A percentile compares a stretch with the other conserved stretches of the same genome.
Evolutionary conservation across 176 grass and related monocot genomes (phyloP).

Genomic region (Triticum turgidum): DNA sequence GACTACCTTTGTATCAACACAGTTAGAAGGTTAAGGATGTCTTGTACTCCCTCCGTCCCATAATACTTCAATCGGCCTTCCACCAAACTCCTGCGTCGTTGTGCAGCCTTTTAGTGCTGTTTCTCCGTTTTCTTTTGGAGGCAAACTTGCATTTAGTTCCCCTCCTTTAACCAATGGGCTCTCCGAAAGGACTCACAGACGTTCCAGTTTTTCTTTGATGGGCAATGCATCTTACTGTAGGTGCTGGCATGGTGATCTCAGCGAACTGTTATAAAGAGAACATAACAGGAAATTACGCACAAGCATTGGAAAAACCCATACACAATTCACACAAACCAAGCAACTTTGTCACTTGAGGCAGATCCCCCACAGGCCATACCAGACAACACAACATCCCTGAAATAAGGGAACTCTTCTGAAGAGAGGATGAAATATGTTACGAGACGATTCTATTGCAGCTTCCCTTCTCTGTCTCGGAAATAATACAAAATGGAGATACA

Average conservation of each 20-base stretch:
- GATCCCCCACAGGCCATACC: background rate
- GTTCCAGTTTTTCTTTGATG: background rate
- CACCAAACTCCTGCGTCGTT: background rate
- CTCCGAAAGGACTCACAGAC: too few relatives aligned
- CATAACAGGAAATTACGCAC: background rate
- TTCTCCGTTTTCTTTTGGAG: too few relatives aligned
- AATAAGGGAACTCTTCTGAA: background rate
- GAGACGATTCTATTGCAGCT: conserved; percentile 39
- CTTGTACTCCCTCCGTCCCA: too few relatives aligned
- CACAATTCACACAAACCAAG: background rate
- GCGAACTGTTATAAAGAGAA: background rate
- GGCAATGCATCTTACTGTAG: background rate
- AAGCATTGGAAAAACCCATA: background rate
- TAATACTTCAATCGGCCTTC: background rate
- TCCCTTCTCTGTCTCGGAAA: conserved; percentile 40
- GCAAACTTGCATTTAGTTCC: too few relatives aligned
- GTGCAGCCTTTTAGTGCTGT: too few relatives aligned
- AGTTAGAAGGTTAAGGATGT: too few relatives aligned
- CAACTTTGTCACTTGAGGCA: background rate
- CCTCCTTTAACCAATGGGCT: too few relatives aligned
- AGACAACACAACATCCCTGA: background rate
- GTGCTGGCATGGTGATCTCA: background rate
- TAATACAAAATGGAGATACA: conserved; percentile 51
- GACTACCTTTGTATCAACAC: too few relatives aligned
- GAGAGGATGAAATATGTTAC: background rate